These are phyloP conservation scores for Tympanopsis confertula DNA, from an alignment of 2,329 filamentous ascomycete genomes.

Conservation along the genomic window DNA sequence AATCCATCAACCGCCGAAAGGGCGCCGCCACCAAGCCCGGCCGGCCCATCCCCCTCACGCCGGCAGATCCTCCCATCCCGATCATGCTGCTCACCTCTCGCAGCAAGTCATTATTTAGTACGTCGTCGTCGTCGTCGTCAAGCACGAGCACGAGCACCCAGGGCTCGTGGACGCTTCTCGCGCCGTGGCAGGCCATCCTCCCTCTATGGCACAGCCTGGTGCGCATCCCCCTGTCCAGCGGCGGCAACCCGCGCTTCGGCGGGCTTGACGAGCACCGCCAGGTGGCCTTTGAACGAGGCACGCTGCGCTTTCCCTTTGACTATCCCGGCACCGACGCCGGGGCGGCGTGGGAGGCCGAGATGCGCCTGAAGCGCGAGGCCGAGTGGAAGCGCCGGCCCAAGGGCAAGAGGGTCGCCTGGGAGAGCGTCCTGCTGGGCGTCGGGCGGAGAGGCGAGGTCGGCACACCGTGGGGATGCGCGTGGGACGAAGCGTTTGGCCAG, in stretches of 20 bases:
- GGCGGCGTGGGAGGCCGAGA: conserved; percentile 61
- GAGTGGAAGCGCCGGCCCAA: conserved; percentile 71
- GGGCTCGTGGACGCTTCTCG: conserved; percentile 69
- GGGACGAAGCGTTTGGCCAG: conserved; percentile 52
- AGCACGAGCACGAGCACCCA: conserved; percentile 33
- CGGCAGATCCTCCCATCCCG: conserved; percentile 66
- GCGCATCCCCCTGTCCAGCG: conserved; percentile 68
- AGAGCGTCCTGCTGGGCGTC: conserved; percentile 60
- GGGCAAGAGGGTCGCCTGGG: conserved; percentile 68
- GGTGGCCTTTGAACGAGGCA: conserved; percentile 65
- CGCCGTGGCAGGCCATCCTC: conserved; percentile 82
- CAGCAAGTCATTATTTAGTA: too few species aligned
- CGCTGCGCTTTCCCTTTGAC: conserved; percentile 79
- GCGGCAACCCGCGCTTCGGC: conserved; percentile 71
- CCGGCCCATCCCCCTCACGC: conserved; percentile 39
- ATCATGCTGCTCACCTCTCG: conserved; percentile 57
- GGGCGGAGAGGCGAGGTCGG: conserved; percentile 74
- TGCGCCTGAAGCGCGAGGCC: conserved; percentile 44
- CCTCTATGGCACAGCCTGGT: conserved; percentile 79
- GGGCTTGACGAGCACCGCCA: conserved; percentile 72
- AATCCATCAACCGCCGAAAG: conserved; percentile 69
- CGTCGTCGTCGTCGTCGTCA: too few species aligned
- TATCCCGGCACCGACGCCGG: conserved; percentile 71
- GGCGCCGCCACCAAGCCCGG: conserved; percentile 47
- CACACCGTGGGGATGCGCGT: conserved; percentile 72